These are phyloP conservation scores for Cymodocea nodosa DNA, from an alignment of 116 monocot species.

Conservation along the genomic window DNA sequence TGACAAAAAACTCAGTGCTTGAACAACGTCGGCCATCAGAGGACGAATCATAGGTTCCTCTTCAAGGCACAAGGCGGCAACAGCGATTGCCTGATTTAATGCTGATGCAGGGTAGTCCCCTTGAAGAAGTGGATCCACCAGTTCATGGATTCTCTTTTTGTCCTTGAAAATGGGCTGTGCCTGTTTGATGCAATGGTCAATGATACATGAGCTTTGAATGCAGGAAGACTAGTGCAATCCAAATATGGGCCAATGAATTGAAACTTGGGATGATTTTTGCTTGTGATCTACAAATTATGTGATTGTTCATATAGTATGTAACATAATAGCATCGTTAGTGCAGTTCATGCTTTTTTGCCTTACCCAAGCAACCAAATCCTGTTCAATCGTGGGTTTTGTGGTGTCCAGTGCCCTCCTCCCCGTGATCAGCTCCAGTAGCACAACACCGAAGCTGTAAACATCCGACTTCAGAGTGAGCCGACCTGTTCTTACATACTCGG, in stretches of 20 bases:
- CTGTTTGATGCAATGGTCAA: neutral
- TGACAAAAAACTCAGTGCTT: conserved; percentile 14
- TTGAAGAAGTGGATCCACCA: conserved; percentile 15
- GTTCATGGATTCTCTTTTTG: conserved; percentile 10
- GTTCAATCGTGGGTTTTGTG: conserved; percentile 24
- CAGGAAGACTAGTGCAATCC: too few relatives aligned
- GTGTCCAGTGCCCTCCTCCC: conserved; percentile 48
- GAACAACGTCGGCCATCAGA: conserved; percentile 15
- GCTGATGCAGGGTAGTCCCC: conserved; percentile 4
- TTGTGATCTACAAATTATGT: too few relatives aligned
- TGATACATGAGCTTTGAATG: neutral
- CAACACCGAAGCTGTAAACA: conserved; percentile 59
- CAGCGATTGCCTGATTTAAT: conserved; percentile 18
- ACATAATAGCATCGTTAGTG: too few relatives aligned
- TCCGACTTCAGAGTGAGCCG: conserved; percentile 53
- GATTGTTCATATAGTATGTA: too few relatives aligned
- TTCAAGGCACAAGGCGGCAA: conserved; percentile 18
- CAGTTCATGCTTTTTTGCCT: neutral
- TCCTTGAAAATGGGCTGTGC: conserved; percentile 18
- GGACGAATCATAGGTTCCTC: conserved; percentile 15
- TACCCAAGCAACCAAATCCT: conserved; percentile 51
- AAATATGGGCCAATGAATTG: too few relatives aligned
- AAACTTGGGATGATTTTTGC: too few relatives aligned
- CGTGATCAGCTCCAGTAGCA: conserved; percentile 51
- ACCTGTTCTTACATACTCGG: conserved; percentile 50